Conservation (phyloP, 2,329 filamentous ascomycete genomes). For the Dothiorella sarmentorum region DNA sequence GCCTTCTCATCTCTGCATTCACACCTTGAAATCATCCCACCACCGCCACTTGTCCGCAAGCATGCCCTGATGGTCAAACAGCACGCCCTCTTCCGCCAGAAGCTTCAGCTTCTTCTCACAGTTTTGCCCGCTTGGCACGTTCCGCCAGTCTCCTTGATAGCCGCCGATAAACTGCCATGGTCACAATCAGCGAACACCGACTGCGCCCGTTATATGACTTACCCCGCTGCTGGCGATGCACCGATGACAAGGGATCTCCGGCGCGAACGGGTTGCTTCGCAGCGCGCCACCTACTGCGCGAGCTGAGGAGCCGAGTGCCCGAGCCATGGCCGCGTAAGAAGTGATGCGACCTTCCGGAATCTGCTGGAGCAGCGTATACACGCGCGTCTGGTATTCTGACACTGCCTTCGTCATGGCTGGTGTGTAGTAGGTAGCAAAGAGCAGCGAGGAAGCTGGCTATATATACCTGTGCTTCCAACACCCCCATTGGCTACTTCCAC, state of each 20-base stretch:
- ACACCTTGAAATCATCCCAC: slow-evolving; percentile 43
- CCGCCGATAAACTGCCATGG: slow-evolving; percentile 54
- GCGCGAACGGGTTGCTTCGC: slow-evolving; percentile 76
- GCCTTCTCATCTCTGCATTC: slow-evolving; percentile 21
- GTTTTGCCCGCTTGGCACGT: slow-evolving; percentile 56
- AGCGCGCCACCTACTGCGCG: slow-evolving; percentile 76
- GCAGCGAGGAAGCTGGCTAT: not conserved
- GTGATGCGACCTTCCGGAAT: slow-evolving; percentile 73
- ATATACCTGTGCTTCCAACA: not conserved
- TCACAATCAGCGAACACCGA: not conserved
- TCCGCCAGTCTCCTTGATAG: slow-evolving; percentile 65
- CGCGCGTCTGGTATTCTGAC: slow-evolving; percentile 39
- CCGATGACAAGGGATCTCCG: slow-evolving; percentile 76
- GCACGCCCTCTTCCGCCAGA: slow-evolving; percentile 61
- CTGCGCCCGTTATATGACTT: slow-evolving; percentile 22
- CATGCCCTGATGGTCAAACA: slow-evolving; percentile 58
- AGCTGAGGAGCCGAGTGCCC: slow-evolving; percentile 65
- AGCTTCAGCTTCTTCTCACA: slow-evolving; percentile 62
- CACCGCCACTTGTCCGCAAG: slow-evolving; percentile 49
- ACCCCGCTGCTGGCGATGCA: slow-evolving; percentile 70
- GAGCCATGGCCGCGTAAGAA: slow-evolving; percentile 71
- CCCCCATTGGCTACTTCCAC: slow-evolving; percentile 1
- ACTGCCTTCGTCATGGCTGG: slow-evolving; percentile 25
- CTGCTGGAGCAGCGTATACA: slow-evolving; percentile 71
- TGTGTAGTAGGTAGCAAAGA: not conserved